Conservation (phyloP, 2,329 filamentous ascomycete genomes). For the Cryoendolithus antarcticus region DNA sequence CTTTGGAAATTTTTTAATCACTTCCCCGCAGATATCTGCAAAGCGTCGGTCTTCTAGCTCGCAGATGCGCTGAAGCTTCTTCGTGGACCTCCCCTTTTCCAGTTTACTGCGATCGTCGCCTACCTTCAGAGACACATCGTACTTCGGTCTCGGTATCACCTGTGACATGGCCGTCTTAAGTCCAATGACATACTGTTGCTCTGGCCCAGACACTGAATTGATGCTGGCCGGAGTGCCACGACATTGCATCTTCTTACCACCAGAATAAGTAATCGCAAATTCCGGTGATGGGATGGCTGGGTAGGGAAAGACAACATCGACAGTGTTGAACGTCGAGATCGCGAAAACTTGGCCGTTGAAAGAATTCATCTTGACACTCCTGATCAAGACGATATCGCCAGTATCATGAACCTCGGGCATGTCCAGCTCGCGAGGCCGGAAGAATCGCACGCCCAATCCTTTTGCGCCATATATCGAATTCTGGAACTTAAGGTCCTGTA, state of each 20-base stretch:
- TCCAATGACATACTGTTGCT: slow-evolving; percentile 24
- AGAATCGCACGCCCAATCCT: slow-evolving; percentile 42
- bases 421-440: slow-evolving; percentile 33
- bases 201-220: slow-evolving; percentile 11
- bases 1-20: slow-evolving; percentile 45
- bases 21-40: slow-evolving; percentile 58
- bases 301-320: slow-evolving; percentile 14
- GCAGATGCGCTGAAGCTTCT: slow-evolving; percentile 53
- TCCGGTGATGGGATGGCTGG: slow-evolving; percentile 13
- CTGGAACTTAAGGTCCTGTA: slow-evolving; percentile 24
- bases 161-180: slow-evolving; percentile 11
- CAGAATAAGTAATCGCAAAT: slow-evolving; percentile 18
- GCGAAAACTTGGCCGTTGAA: slow-evolving; percentile 9
- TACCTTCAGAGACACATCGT: too few relatives aligned
- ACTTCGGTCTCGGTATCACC: not conserved
- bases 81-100: not conserved
- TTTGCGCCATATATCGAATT: slow-evolving; percentile 8
- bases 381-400: slow-evolving; percentile 54
- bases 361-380: slow-evolving; percentile 21
- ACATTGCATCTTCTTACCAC: slow-evolving; percentile 8
- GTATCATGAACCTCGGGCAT: slow-evolving; percentile 30
- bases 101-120: not conserved
- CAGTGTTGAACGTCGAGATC: slow-evolving; percentile 15
- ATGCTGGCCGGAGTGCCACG: slow-evolving; percentile 2
- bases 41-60: slow-evolving; percentile 47